phyloP scores from a whole-genome alignment of 2,329 filamentous ascomycete genomes.

The Talaromyces verruculosus region DNA sequence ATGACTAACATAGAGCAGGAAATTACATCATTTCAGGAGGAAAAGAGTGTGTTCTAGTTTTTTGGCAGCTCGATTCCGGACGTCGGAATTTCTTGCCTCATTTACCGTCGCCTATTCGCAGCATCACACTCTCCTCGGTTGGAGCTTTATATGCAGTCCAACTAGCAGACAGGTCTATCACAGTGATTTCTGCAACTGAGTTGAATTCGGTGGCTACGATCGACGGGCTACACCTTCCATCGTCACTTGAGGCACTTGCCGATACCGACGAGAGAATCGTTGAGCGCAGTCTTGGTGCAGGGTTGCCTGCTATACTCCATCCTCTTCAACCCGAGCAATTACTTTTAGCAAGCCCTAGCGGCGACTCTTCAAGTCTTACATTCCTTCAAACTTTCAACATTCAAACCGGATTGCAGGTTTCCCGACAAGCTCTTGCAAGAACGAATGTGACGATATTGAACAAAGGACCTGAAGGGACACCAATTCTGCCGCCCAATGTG shows the following conservation, averaged over 20 bases:
- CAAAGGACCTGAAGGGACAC: slow-evolving; percentile 67
- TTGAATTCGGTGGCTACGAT: slow-evolving; percentile 81
- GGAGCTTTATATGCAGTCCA: slow-evolving; percentile 82
- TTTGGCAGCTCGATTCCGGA: slow-evolving; percentile 91
- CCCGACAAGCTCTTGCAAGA: slow-evolving; percentile 83
- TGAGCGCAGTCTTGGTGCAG: slow-evolving; percentile 16
- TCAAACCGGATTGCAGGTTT: slow-evolving; percentile 71
- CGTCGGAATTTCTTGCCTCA: slow-evolving; percentile 85
- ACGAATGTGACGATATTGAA: slow-evolving; percentile 84
- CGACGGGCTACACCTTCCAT: slow-evolving; percentile 69
- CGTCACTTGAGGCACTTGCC: slow-evolving; percentile 27
- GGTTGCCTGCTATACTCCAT: slow-evolving; percentile 62
- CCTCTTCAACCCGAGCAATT: slow-evolving; percentile 64
- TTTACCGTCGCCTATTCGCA: slow-evolving; percentile 79
- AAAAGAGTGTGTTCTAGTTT: slow-evolving; percentile 79
- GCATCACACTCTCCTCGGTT: slow-evolving; percentile 74
- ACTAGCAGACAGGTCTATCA: slow-evolving; percentile 86
- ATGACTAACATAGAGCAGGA: slow-evolving; percentile 52
- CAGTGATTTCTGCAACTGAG: slow-evolving; percentile 87
- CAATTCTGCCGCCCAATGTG: slow-evolving; percentile 75
- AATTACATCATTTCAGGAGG: slow-evolving; percentile 95
- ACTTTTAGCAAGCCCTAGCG: slow-evolving; percentile 63
- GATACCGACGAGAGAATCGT: neutral
- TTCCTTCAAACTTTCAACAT: slow-evolving; percentile 82
- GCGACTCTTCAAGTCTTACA: slow-evolving; percentile 50